Evolutionary conservation across 805 yeast genomes (phyloP).

Genomic region (Teunomyces aglyptinius): DNA sequence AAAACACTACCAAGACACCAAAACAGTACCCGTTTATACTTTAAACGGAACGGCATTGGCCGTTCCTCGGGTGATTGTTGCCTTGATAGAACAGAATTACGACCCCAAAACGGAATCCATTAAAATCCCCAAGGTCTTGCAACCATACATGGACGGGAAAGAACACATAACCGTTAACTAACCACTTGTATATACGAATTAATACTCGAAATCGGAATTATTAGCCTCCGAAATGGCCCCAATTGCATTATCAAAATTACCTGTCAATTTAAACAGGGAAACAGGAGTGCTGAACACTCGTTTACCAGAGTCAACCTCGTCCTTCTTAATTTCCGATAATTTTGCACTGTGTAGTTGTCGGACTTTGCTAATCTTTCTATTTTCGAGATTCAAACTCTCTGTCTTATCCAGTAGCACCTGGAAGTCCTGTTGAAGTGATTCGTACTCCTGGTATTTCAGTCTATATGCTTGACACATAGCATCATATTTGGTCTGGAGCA

Average conservation of each 20-base stretch:
- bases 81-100: conserved; percentile 84
- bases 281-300: conserved; percentile 30
- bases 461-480: conserved; percentile 20
- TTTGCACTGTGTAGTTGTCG: conserved; percentile 22
- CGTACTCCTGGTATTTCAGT: conserved; percentile 22
- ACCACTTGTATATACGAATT: conserved; percentile 8
- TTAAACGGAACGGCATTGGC: conserved; percentile 96
- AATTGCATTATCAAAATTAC: conserved; percentile 5
- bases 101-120: conserved; percentile 55
- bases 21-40: conserved; percentile 61
- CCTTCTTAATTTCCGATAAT: conserved; percentile 14
- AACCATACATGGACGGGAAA: conserved; percentile 70
- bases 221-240: conserved; percentile 9
- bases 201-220: conserved; percentile 15
- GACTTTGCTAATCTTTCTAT: conserved; percentile 14
- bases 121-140: conserved; percentile 63
- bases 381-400: conserved; percentile 8
- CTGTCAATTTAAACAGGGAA: not conserved
- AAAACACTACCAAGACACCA: conserved; percentile 38
- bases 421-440: conserved; percentile 21
- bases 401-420: conserved; percentile 16
- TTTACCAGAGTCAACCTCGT: conserved; percentile 10
- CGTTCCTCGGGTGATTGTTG: conserved; percentile 84
- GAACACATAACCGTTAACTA: conserved; percentile 20
- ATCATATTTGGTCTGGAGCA: conserved; percentile 12